Percentiles rank a stretch among this genome's conserved stretches.
phyloP scores from a whole-genome alignment of 1,284 basidiomycete genomes.

The Cryptococcus amylolentus region DNA sequence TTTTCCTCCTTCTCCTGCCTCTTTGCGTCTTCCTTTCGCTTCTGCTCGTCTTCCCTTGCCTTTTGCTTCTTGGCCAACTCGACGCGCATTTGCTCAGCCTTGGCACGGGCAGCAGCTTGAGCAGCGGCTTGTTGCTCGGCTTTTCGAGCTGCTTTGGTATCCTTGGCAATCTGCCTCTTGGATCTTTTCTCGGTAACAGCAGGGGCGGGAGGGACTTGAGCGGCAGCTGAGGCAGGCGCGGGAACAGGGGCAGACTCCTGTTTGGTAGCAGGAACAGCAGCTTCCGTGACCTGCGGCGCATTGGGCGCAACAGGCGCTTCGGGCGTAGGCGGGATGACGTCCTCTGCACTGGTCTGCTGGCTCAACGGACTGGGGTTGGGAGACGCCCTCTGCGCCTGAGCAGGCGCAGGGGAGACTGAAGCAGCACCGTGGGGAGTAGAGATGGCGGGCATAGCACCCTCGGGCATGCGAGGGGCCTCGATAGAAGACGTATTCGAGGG shows the following conservation, averaged over 20 bases:
- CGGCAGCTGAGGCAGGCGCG: constrained; percentile 7
- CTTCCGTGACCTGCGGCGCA: not conserved
- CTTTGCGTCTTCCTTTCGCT: constrained; percentile 25
- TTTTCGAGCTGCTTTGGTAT: constrained; percentile 51
- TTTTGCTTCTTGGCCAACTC: constrained; percentile 24
- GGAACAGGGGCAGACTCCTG: constrained; percentile 1
- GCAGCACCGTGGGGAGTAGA: not conserved
- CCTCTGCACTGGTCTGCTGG: constrained; percentile 25
- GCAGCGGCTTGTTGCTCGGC: constrained; percentile 29
- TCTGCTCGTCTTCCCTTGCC: constrained; percentile 12
- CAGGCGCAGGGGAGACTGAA: not conserved
- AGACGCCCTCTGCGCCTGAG: constrained; percentile 1
- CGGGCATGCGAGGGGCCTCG: constrained; percentile 28
- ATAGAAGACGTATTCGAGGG: not conserved
- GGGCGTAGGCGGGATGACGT: constrained; percentile 3
- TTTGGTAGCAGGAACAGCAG: not conserved
- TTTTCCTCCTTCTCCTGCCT: constrained; percentile 25
- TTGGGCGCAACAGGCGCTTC: not conserved
- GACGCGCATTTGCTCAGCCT: constrained; percentile 21
- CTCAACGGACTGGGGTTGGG: constrained; percentile 29
- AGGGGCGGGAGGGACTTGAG: constrained; percentile 7
- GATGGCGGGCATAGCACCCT: constrained; percentile 24
- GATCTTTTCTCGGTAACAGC: constrained; percentile 53
- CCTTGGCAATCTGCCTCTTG: constrained; percentile 69
- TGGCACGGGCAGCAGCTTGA: constrained; percentile 16